Percentiles rank a stretch among this genome's conserved stretches.
These are phyloP conservation scores for Hypoxylon fragiforme DNA, from an alignment of 495 filamentous ascomycete species.

Conservation along the genomic window DNA sequence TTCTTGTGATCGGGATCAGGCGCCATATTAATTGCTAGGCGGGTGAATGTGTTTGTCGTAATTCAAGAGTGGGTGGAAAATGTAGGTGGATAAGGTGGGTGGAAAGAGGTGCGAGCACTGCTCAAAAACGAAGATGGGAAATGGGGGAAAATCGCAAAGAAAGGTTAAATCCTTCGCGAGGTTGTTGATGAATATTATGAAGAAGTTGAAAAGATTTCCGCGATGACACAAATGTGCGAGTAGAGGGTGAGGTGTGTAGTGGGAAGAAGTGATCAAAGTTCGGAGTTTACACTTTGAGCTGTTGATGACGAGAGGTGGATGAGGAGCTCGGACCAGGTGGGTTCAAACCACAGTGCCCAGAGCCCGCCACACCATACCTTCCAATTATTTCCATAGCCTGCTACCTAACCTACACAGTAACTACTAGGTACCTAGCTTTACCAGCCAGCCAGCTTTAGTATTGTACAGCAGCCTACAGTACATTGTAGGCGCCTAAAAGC, in stretches of 20 bases:
- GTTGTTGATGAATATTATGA: background rate
- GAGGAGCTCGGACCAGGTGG: conserved; percentile 39
- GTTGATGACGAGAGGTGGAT: conserved; percentile 38
- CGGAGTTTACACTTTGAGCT: conserved; percentile 32
- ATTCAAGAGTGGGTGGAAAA: conserved; percentile 6
- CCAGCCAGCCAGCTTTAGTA: no score
- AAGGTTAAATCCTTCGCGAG: conserved; percentile 12
- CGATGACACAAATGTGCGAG: conserved; percentile 18
- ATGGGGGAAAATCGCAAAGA: conserved; percentile 12
- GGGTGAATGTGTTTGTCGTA: conserved; percentile 36
- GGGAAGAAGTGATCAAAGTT: conserved; percentile 22
- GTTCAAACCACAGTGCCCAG: no score
- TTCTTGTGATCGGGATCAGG: conserved; percentile 80
- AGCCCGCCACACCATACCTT: conserved; percentile 42
- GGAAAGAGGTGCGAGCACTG: conserved; percentile 10
- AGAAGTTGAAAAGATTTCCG: conserved; percentile 2
- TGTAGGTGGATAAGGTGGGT: background rate
- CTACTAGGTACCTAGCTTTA: no score
- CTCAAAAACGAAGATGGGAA: conserved; percentile 2
- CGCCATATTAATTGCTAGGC: conserved; percentile 42
- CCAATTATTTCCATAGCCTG: conserved; percentile 37
- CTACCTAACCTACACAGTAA: no score
- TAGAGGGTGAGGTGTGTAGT: conserved; percentile 1
- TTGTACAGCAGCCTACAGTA: no score
- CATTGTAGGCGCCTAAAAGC: no score